Base-by-base conservation (phyloP, 108 stramenopile species). In the Skeletonema tropicum region DNA sequence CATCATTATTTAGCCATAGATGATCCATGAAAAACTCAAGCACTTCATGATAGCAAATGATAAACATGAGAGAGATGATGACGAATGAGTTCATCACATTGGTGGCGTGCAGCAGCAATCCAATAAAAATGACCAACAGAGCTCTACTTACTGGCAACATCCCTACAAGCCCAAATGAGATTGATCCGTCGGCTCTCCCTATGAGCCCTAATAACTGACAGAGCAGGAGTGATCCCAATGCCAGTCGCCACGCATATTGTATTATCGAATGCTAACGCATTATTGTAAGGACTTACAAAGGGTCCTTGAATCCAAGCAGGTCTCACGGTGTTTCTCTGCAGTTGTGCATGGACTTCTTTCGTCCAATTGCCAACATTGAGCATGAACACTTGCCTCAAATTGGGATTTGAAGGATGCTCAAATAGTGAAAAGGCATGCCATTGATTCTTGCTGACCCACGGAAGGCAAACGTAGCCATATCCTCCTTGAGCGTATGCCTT, bases 351-450 rank as follows among this genome's bases (percentile, higher is more conserved):
- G 8, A 86, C 60, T 26, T 61, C 69, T 5, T 30, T 77, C 10
- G 86, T 86, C 86, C 86, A 86, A 46, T 86, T 83, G 3, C 86
- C 86, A 21, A 77, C 64, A 21, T 83, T 83, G 29, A 75, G 46
- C 58, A 86, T 83, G 58, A 86, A 86, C 3, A 86, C 74, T 52
- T 83, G 79, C 12, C 85, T 60, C 42, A 70, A 64, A 6, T 38
- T 57, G 17, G 81, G 74, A 29, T 86, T 66, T 12, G 69, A 39
- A 17, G 82, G 82, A 61, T 86, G 70, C 49, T 82, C 74, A 64
- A 83, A 86, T 3, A 86, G 26, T 14, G 82, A 80, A 36, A 83
- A 86, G 3, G 85, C 82, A 57, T 86, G 85, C 85, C 85, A 86
- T 17, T 86, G 79, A 26, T 82, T 55, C 21, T 77, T 80, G 14